Evolutionary conservation across 2,329 filamentous ascomycete genomes (phyloP).

Genomic region (Trichothecium sympodiale): DNA sequence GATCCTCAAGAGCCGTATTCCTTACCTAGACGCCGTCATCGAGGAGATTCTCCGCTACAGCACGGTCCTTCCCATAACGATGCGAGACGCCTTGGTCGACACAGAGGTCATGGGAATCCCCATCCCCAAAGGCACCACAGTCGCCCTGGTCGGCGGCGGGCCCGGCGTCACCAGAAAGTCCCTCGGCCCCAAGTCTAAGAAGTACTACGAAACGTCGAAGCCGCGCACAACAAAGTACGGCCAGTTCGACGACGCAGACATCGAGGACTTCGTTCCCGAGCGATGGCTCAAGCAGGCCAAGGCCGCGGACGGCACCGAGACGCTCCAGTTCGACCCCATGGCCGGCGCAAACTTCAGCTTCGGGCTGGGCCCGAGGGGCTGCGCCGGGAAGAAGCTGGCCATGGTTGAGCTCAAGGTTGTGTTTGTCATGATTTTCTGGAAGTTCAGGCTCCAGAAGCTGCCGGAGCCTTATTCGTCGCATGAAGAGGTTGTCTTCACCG

Average conservation of each 20-base stretch:
- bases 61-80: conserved; percentile 2
- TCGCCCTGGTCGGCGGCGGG: background rate
- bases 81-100: conserved; percentile 8
- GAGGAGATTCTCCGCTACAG: conserved; percentile 18
- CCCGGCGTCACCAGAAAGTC: conserved; percentile 6
- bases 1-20: conserved; percentile 9
- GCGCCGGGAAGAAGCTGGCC: conserved; percentile 20
- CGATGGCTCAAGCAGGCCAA: conserved; percentile 3
- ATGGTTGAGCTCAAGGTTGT: conserved; percentile 16
- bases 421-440: conserved; percentile 15
- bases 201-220: background rate
- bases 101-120: conserved; percentile 13
- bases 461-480: conserved; percentile 9
- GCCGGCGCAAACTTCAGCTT: conserved; percentile 21
- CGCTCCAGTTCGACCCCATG: conserved; percentile 13
- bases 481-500: conserved; percentile 1
- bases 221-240: background rate
- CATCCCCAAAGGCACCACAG: conserved; percentile 15
- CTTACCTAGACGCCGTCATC: conserved; percentile 18
- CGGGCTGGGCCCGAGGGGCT: conserved; percentile 20
- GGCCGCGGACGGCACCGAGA: background rate
- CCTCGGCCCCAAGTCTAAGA: conserved; percentile 5
- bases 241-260: conserved; percentile 6
- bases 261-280: conserved; percentile 7
- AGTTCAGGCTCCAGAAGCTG: conserved; percentile 12